These are phyloP conservation scores for Drechslerella coelobrocha DNA, from an alignment of 2,329 filamentous ascomycete species.

Conservation along the genomic window DNA sequence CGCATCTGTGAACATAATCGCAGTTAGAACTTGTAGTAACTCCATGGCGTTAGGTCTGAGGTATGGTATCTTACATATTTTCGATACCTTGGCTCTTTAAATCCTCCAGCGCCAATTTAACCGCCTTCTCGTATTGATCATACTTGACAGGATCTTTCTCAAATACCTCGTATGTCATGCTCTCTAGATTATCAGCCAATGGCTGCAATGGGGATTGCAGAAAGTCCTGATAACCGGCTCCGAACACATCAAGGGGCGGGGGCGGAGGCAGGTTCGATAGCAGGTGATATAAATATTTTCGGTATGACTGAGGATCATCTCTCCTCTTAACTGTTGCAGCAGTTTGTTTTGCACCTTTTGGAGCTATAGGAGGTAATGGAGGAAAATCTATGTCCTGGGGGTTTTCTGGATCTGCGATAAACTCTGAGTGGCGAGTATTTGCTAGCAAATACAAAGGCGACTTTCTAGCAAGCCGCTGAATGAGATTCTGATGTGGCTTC, in stretches of 20 bases:
- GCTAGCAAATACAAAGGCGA: conserved; percentile 71
- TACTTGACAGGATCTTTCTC: conserved; percentile 99
- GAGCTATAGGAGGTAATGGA: conserved; percentile 48
- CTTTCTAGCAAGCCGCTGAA: conserved; percentile 70
- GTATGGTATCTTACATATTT: conserved; percentile 32
- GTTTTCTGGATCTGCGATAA: conserved; percentile 59
- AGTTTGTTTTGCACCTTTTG: conserved; percentile 20
- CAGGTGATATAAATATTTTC: conserved; percentile 83
- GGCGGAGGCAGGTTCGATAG: conserved; percentile 78
- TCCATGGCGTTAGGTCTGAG: background rate
- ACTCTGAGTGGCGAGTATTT: conserved; percentile 60
- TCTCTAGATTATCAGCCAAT: conserved; percentile 93
- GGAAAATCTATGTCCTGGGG: conserved; percentile 53
- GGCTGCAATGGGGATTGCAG: conserved; percentile 93
- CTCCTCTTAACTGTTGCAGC: conserved; percentile 57
- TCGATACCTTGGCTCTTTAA: conserved; percentile 68
- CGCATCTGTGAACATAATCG: conserved; percentile 61
- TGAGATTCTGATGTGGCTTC: conserved; percentile 68
- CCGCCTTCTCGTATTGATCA: conserved; percentile 88
- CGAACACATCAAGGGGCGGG: conserved; percentile 70
- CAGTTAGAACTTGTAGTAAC: background rate
- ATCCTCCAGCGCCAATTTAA: conserved; percentile 79
- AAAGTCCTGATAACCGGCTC: conserved; percentile 85
- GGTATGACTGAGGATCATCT: conserved; percentile 68
- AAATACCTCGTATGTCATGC: conserved; percentile 96